phyloP scores from a whole-genome alignment of 1,139 yeast species.

The Suhomyces atakaporum region DNA sequence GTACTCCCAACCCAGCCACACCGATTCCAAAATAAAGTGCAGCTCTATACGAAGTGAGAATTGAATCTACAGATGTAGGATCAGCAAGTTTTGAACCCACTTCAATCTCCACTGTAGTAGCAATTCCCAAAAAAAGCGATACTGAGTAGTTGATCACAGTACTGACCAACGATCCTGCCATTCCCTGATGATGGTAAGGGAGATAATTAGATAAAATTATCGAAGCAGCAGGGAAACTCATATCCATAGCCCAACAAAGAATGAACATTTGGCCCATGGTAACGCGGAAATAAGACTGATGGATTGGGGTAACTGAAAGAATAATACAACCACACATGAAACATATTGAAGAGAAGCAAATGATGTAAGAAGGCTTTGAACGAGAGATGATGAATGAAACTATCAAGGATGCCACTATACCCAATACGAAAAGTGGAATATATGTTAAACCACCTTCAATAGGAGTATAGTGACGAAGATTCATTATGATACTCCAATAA shows the following conservation, averaged over 20 bases:
- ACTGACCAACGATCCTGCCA: constrained; percentile 60
- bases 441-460: constrained; percentile 46
- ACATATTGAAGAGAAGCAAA: constrained; percentile 45
- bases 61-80: constrained; percentile 18
- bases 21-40: constrained; percentile 47
- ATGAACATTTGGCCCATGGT: constrained; percentile 51
- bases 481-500: constrained; percentile 44
- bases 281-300: constrained; percentile 49
- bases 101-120: constrained; percentile 49
- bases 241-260: constrained; percentile 59
- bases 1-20: constrained; percentile 37
- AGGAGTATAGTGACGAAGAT: constrained; percentile 47
- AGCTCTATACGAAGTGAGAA: constrained; percentile 42
- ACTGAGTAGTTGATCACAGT: constrained; percentile 58
- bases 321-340: constrained; percentile 51
- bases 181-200: constrained; percentile 56
- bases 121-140: constrained; percentile 54
- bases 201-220: constrained; percentile 51
- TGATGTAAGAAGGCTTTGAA: constrained; percentile 46
- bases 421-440: constrained; percentile 47
- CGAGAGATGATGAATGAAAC: constrained; percentile 45
- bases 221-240: constrained; percentile 60
- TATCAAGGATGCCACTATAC: constrained; percentile 46
- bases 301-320: constrained; percentile 50
- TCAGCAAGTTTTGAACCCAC: constrained; percentile 20